phyloP scores from a whole-genome alignment of 495 filamentous ascomycete species.

The Trichoderma virens region DNA sequence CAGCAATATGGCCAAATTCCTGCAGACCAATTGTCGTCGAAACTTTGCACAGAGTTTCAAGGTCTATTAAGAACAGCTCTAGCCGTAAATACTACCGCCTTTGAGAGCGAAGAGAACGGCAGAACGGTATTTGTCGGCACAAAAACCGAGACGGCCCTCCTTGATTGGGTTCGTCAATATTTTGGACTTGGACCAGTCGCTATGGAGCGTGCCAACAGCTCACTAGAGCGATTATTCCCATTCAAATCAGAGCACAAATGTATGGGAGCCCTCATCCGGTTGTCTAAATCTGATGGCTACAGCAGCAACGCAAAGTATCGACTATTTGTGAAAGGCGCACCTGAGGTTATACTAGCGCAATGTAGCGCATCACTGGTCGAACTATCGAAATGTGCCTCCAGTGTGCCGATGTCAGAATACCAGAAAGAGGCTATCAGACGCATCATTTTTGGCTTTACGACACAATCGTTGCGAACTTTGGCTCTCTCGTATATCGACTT shows the following conservation, averaged over 20 bases:
- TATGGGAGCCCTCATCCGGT: slow-evolving; percentile 72
- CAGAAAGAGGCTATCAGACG: background rate
- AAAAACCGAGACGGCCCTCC: slow-evolving; percentile 66
- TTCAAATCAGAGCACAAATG: slow-evolving; percentile 85
- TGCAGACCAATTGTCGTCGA: background rate
- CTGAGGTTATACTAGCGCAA: slow-evolving; percentile 70
- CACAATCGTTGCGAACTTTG: slow-evolving; percentile 78
- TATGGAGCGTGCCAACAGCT: slow-evolving; percentile 49
- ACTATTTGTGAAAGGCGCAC: slow-evolving; percentile 78
- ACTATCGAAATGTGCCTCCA: slow-evolving; percentile 50
- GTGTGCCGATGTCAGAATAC: slow-evolving; percentile 35
- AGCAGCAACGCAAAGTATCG: slow-evolving; percentile 37
- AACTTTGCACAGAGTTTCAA: background rate
- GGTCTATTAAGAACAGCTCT: slow-evolving; percentile 39
- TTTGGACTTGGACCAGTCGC: slow-evolving; percentile 52
- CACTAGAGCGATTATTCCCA: slow-evolving; percentile 65
- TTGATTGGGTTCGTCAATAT: slow-evolving; percentile 52
- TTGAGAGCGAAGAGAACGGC: slow-evolving; percentile 59
- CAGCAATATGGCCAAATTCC: slow-evolving; percentile 42
- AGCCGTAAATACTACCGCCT: slow-evolving; percentile 67
- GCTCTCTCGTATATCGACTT: slow-evolving; percentile 83
- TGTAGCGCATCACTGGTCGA: slow-evolving; percentile 53
- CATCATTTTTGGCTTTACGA: slow-evolving; percentile 72
- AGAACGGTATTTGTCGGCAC: slow-evolving; percentile 57
- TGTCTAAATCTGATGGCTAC: slow-evolving; percentile 19